Evolutionary conservation across 192 early-diverging fungal species (phyloP), one percentile per base, ranked within the genome.

Genomic region (Linnemannia hyalina): DNA sequence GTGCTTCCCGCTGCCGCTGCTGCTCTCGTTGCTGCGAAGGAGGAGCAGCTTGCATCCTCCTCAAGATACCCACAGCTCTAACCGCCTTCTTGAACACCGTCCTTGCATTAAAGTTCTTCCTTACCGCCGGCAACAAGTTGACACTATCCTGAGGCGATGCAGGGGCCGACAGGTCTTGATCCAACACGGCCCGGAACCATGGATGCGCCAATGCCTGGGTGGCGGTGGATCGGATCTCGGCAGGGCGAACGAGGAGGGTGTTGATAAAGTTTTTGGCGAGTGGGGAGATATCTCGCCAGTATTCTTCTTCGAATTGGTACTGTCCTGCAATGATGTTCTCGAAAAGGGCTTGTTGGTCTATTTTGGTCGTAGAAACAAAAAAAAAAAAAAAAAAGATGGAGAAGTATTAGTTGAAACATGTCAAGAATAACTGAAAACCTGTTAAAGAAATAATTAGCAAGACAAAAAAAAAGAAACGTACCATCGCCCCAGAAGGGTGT

Each of bases 251-350:
- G 46, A 97, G 80, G 29, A 95, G 85, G 60, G 88, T 85, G 63
- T 94, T 91, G 75, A 97, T 95, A 76, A 97, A 92, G 82, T 93
- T 91, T 81, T 95, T 96, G 80, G 95, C 96, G 75, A 80, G 69
- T 36, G 91, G 93, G 0, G 97, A 98, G 75, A 98, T 95, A 68
- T 97, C 96, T 69, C 88, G 90, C 95, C 95, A 95, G 88, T 92
- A 95, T 55, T 91, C 92, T 68, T 95, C 92, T 75, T 94, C 92
- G 73, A 93, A 96, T 70, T 93, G 85, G 81, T 94, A 96, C 57
- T 92, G 80, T 73, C 94, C 92, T 6, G 87, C 85, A 68, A 97
- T 90, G 70, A 97, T 97, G 47, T 86, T 88, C 18, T 95, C 88
- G 77, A 94, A 97, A 6, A 97, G 85, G 2, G 83, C 75, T 41